Percentiles rank a stretch among this genome's conserved stretches.
phyloP scores from a whole-genome alignment of 306 rosid genomes.

The Argentina anserina region DNA sequence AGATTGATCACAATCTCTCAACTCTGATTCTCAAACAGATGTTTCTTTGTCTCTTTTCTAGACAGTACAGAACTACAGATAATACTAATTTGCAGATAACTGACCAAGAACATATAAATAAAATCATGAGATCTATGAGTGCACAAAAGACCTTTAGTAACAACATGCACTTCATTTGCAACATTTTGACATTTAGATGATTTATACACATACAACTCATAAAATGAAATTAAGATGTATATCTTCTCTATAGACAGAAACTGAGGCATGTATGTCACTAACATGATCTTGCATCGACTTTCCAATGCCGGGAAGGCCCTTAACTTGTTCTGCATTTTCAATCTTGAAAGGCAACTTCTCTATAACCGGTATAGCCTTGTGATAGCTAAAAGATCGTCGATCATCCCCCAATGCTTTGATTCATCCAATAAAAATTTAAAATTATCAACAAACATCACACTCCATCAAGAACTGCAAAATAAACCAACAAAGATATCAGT shows the following conservation, averaged over 20 bases:
- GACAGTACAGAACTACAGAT: neutral
- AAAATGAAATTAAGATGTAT: neutral
- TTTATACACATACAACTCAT: neutral
- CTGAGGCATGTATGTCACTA: conserved; percentile 22
- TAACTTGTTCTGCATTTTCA: conserved; percentile 68
- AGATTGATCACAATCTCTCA: neutral
- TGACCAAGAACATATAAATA: neutral
- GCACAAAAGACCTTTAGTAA: neutral
- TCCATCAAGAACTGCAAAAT: conserved; percentile 1
- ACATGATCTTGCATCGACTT: conserved; percentile 93
- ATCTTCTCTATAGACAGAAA: neutral
- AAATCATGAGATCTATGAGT: neutral
- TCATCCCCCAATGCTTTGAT: conserved; percentile 85
- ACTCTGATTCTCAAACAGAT: neutral
- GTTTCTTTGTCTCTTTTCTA: neutral
- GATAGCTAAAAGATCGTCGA: conserved; percentile 86
- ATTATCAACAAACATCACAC: conserved; percentile 19
- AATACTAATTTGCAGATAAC: neutral
- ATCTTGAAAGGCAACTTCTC: conserved; percentile 80
- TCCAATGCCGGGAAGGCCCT: conserved; percentile 74
- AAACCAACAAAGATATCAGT: neutral
- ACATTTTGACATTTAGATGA: too few species aligned
- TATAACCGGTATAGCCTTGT: conserved; percentile 82
- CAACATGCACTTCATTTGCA: neutral
- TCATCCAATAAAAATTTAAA: conserved; percentile 29